A percentile compares a stretch with the other conserved stretches of the same genome.
phyloP scores from a whole-genome alignment of 176 grass and related monocot genomes.

The Echinochloa phyllopogon region DNA sequence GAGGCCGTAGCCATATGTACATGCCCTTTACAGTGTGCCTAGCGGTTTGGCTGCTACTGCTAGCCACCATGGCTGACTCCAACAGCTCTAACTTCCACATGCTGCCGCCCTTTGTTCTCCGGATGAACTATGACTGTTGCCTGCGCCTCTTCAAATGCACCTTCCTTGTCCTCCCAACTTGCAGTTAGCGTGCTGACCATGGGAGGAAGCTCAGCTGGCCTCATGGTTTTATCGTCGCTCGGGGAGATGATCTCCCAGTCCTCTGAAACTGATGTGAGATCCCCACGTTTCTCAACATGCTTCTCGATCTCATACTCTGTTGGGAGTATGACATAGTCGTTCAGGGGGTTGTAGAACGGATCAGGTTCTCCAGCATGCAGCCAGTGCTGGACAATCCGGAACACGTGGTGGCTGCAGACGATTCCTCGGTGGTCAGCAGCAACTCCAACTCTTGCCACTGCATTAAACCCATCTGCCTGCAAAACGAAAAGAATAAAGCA shows the following conservation, averaged over 20 bases:
- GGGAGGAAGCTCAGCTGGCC: constrained; percentile 54
- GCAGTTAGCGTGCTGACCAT: constrained; percentile 51
- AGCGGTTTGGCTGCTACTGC: not conserved
- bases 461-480: constrained; percentile 77
- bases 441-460: constrained; percentile 71
- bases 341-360: constrained; percentile 86
- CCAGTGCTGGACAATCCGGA: constrained; percentile 81
- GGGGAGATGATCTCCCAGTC: constrained; percentile 88
- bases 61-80: constrained; percentile 52
- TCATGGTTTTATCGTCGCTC: not conserved
- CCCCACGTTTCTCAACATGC: constrained; percentile 43
- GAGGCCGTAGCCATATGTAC: constrained; percentile 17
- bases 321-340: constrained; percentile 80
- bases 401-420: constrained; percentile 63
- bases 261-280: constrained; percentile 58
- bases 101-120: constrained; percentile 52
- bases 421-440: constrained; percentile 92
- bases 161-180: constrained; percentile 47
- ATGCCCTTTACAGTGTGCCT: constrained; percentile 10
- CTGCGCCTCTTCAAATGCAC: constrained; percentile 49
- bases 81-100: constrained; percentile 67
- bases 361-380: constrained; percentile 74
- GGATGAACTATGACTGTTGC: constrained; percentile 57
- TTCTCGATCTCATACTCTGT: constrained; percentile 64
- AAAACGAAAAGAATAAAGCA: not conserved